Base-by-base conservation (phyloP, 208 protist species). In the Endotrypanum monterogeii region DNA sequence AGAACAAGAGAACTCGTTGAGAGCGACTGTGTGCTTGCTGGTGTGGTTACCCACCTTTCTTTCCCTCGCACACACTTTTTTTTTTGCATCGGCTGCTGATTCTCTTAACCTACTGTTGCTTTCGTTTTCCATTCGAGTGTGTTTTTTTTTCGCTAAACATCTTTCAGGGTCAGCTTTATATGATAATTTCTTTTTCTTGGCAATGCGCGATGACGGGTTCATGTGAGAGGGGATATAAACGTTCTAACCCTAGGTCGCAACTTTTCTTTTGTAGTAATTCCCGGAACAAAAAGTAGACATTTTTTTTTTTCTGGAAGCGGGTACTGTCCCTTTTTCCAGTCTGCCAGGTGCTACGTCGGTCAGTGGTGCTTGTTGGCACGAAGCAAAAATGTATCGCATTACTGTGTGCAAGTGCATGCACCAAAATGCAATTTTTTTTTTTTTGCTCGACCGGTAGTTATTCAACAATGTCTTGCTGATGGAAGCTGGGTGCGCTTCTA, bases 111-210 rank as follows among this genome's bases (percentile, higher is more conserved):
- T 46, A 0, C 7, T 62, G 30, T 0, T 46, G 20, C 4, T 41
- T 46, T n/a, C 12, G 8, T 23, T 4, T 23, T 23, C 35, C 7
- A 48, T 48, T 23, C 25, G 58, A 28, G 30, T n/a, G 57, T 25
- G 32, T 0, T 37, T 74, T 68, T 71, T 48, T 48, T 48, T 48
- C 44, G 5, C 44, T n/a, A n/a, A n/a, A n/a, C n/a, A n/a, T 48
- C 67, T n/a, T 71, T 4, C 39, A 20, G 3, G 39, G 18, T 5
- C 35, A 8, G 6, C 25, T 44, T 23, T 50, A 60, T 72, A 60
- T 46, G 69, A 65, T 55, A 67, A 44, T 60, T 73, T 73, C 30
- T 51, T 8, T 56, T 28, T 70, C n/a, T 80, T 52, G 58, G 39
- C 32, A 4, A 44, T 50, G 18, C 2, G 46, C 14, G 62, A 67